Conservation (phyloP, 1,284 basidiomycete species). For the Rhizoctonia solani region DNA sequence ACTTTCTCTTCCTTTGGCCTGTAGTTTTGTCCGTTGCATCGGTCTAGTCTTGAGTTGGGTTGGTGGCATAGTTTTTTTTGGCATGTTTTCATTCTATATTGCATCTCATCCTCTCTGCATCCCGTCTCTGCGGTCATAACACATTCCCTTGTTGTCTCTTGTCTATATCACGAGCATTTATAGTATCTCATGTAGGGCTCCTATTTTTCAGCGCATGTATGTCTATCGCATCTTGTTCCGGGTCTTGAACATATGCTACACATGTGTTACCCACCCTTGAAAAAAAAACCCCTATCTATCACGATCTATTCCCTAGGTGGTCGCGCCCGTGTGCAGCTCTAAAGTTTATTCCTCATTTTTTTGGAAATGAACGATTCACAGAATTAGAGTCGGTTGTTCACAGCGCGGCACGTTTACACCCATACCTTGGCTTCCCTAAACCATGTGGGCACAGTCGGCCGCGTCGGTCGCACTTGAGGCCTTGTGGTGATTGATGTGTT, state of each 20-base stretch:
- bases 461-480: constrained; percentile 22
- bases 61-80: background rate
- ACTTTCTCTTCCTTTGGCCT: constrained; percentile 5
- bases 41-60: background rate
- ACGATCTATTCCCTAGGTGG: no score
- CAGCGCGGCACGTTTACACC: background rate
- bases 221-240: background rate
- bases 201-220: background rate
- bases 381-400: background rate
- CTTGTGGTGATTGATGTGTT: no score
- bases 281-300: no score
- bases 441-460: background rate
- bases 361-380: no score
- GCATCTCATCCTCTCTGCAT: background rate
- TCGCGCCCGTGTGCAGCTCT: no score
- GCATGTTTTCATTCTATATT: background rate
- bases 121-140: background rate
- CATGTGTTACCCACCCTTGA: background rate
- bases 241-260: background rate
- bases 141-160: background rate
- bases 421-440: no score
- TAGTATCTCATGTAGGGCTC: background rate
- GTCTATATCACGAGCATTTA: background rate
- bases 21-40: constrained; percentile 12
- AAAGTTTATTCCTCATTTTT: no score